A percentile compares a stretch with the other conserved stretches of the same genome.
Conservation (phyloP, 1,139 yeast species). For the Ogataea hybrid region DNA sequence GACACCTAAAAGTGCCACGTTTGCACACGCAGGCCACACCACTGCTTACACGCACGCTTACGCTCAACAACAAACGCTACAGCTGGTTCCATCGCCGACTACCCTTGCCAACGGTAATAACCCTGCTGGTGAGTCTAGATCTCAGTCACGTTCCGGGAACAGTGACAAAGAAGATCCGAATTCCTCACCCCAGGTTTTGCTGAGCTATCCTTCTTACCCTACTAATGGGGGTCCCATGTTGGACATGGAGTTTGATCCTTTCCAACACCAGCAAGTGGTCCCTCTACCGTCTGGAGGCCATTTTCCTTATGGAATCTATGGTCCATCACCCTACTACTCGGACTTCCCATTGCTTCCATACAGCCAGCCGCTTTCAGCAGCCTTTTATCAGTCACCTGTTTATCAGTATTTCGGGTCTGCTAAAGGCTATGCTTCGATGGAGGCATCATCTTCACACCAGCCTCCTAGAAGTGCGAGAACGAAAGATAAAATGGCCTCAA, state of each 20-base stretch:
- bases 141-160: slow-evolving; percentile 11
- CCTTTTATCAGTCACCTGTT: slow-evolving; percentile 15
- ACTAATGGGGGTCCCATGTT: slow-evolving; percentile 12
- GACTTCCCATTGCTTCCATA: slow-evolving; percentile 15
- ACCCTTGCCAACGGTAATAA: slow-evolving; percentile 11
- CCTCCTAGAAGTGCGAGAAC: slow-evolving; percentile 1
- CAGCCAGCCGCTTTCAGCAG: slow-evolving; percentile 14
- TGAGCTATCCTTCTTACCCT: slow-evolving; percentile 13
- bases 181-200: slow-evolving; percentile 15
- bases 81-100: slow-evolving; percentile 16
- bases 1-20: slow-evolving; percentile 18
- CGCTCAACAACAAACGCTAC: slow-evolving; percentile 12
- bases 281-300: slow-evolving; percentile 18
- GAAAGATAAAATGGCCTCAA: slow-evolving; percentile 2
- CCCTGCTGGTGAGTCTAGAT: slow-evolving; percentile 7
- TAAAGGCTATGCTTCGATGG: slow-evolving; percentile 33
- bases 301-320: slow-evolving; percentile 18
- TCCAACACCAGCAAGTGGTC: slow-evolving; percentile 14
- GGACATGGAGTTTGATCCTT: slow-evolving; percentile 17
- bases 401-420: slow-evolving; percentile 13
- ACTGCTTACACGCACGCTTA: slow-evolving; percentile 13
- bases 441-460: slow-evolving; percentile 29
- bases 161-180: slow-evolving; percentile 7
- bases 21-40: slow-evolving; percentile 13
- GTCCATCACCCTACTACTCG: slow-evolving; percentile 19